Evolutionary conservation across 2,329 filamentous ascomycete species (phyloP), one percentile per base, ranked within the genome.

Genomic region (Colletotrichum theobromicola): DNA sequence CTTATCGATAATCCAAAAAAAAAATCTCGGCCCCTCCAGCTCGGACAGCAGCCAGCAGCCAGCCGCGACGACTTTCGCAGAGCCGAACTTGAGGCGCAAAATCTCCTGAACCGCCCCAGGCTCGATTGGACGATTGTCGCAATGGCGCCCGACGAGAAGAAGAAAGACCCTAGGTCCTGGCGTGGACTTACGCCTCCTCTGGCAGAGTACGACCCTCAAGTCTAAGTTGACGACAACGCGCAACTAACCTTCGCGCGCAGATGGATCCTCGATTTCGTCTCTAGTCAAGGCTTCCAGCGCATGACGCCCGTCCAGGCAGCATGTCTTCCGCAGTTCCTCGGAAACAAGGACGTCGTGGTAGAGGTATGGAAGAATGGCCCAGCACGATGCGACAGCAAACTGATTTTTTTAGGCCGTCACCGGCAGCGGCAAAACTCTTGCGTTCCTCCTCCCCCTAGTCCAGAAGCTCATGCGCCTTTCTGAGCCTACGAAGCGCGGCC

Each of bases 261-360:
- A 91, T 98, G 96, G 95, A 92, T 97, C 71, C 87, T 97, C 68
- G 94, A 97, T 77, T 95, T 95, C 74, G 92, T 97, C 63, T 89
- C 92, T 64, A 91, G 93, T 77, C 96, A 97, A 93, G 95, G 95
- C 75, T 98, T 98, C 84, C 87, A 89, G 76, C 93, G 94, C 82
- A 96, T 97, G 89, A 98, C 96, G 5, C 96, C 96, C 1, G 96
- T 98, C n/a, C 96, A 98, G 85, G 95, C 96, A 58, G 96, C 95
- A 74, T 94, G 95, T 6, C 94, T 98, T 77, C 95, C 95, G 15
- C 90, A 98, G 66, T 97, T 98, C 82, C 93, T 96, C 85, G 93
- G 92, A 66, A 94, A 98, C 82, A 98, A 97, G 81, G 95, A 98
- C 83, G 94, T 98, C 6, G 95, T 98, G 1, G 95, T 98, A 7